Evolutionary conservation across 2,329 filamentous ascomycete species (phyloP).

Genomic region (Purpureocillium lavendulum): DNA sequence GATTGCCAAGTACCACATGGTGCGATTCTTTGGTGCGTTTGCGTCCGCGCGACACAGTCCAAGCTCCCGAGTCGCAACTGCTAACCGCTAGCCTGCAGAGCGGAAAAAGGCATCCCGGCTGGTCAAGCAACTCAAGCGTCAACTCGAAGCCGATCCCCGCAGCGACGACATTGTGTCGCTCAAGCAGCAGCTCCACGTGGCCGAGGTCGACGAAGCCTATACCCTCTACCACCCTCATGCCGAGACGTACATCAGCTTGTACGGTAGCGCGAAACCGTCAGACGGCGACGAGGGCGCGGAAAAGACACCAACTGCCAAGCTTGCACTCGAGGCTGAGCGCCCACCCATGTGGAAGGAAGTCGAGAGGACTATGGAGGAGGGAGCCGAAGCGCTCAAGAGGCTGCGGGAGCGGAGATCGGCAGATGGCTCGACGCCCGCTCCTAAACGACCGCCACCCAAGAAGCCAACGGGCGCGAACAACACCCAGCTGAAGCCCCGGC

Average conservation of each 20-base stretch:
- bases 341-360: conserved; percentile 61
- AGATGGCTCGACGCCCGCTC: conserved; percentile 7
- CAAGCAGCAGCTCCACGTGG: conserved; percentile 52
- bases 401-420: conserved; percentile 43
- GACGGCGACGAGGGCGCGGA: conserved; percentile 28
- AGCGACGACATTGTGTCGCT: conserved; percentile 43
- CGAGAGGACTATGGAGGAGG: conserved; percentile 54
- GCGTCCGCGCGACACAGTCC: not conserved
- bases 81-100: conserved; percentile 36
- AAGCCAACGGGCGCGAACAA: not conserved
- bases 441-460: not conserved
- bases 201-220: conserved; percentile 69
- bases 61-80: not conserved
- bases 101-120: conserved; percentile 63
- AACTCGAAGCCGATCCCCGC: conserved; percentile 42
- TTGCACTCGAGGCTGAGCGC: conserved; percentile 35
- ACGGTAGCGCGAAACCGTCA: conserved; percentile 28
- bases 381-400: conserved; percentile 39
- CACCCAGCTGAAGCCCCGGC: not conserved
- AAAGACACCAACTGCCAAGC: conserved; percentile 31
- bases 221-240: conserved; percentile 63
- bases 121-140: conserved; percentile 55
- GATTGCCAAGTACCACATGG: conserved; percentile 75
- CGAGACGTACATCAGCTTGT: conserved; percentile 61
- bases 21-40: conserved; percentile 67